phyloP scores from a whole-genome alignment of 495 filamentous ascomycete species.

The Penicillium bovifimosum region DNA sequence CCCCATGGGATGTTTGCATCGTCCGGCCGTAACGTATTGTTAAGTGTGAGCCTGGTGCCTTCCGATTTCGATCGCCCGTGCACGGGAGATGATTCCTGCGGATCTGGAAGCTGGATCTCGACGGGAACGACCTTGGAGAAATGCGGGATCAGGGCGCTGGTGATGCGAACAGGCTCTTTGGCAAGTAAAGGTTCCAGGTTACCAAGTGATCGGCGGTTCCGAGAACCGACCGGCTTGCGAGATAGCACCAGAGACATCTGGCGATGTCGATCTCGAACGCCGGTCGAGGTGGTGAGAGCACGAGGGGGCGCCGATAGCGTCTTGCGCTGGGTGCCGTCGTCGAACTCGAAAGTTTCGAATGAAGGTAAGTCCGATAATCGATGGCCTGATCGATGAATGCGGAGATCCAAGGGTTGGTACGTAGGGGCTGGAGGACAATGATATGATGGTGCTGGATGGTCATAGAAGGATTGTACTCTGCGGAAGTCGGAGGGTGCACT shows the following conservation, averaged over 20 bases:
- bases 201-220: conserved; percentile 28
- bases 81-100: conserved; percentile 5
- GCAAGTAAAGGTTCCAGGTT: conserved; percentile 22
- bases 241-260: conserved; percentile 28
- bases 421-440: conserved; percentile 17
- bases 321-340: conserved; percentile 15
- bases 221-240: conserved; percentile 41
- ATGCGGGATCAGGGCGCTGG: conserved; percentile 37
- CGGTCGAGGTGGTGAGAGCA: conserved; percentile 20
- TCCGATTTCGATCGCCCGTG: conserved; percentile 14
- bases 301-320: conserved; percentile 26
- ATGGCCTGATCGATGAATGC: conserved; percentile 62
- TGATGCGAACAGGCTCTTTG: conserved; percentile 15
- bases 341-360: conserved; percentile 34
- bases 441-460: conserved; percentile 1
- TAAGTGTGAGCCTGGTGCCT: conserved; percentile 7
- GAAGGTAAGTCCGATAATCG: conserved; percentile 55
- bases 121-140: conserved; percentile 29
- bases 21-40: conserved; percentile 2
- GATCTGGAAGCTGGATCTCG: conserved; percentile 9
- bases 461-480: conserved; percentile 36
- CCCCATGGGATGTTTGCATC: neutral
- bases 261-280: conserved; percentile 20
- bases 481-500: conserved; percentile 51
- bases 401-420: conserved; percentile 70